phyloP scores from a whole-genome alignment of 2,329 filamentous ascomycete species.

The Aureobasidium sp. region DNA sequence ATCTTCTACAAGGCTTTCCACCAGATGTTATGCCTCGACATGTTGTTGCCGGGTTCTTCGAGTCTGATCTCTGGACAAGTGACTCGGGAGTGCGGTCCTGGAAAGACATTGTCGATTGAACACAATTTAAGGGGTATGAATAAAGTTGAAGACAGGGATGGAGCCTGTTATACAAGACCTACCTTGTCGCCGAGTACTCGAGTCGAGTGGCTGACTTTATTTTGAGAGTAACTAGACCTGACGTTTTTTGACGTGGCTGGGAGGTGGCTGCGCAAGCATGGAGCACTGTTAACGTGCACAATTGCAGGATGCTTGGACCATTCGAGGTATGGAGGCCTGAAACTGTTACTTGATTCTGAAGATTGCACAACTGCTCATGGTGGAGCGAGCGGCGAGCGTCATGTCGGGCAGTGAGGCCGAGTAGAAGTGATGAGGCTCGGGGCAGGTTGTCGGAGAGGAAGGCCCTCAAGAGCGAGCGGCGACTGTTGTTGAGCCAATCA shows the following conservation, averaged over 20 bases:
- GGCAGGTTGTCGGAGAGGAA: not conserved
- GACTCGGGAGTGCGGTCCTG: conserved; percentile 62
- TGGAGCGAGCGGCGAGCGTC: not conserved
- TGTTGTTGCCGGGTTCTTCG: conserved; percentile 72
- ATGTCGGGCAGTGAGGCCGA: not conserved
- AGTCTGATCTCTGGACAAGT: conserved; percentile 69
- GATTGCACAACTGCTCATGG: not conserved
- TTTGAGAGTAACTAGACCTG: not conserved
- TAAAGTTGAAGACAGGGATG: not conserved
- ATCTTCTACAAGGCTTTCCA: conserved; percentile 75
- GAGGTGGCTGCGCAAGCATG: conserved; percentile 11
- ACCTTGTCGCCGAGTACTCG: not conserved
- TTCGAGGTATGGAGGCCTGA: not conserved
- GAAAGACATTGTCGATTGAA: not conserved
- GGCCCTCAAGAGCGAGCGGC: not conserved
- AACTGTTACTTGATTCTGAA: not conserved
- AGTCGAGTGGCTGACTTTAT: not conserved
- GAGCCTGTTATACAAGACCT: conserved; percentile 6
- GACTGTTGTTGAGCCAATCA: not conserved
- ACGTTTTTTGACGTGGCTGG: conserved; percentile 8
- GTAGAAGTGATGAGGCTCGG: not conserved
- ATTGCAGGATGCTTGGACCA: conserved; percentile 1
- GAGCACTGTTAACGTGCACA: conserved; percentile 3
- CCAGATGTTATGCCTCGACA: conserved; percentile 79
- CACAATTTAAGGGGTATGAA: not conserved